Base-by-base conservation (phyloP, 2,329 filamentous ascomycete species). In the Scedosporium boydii region DNA sequence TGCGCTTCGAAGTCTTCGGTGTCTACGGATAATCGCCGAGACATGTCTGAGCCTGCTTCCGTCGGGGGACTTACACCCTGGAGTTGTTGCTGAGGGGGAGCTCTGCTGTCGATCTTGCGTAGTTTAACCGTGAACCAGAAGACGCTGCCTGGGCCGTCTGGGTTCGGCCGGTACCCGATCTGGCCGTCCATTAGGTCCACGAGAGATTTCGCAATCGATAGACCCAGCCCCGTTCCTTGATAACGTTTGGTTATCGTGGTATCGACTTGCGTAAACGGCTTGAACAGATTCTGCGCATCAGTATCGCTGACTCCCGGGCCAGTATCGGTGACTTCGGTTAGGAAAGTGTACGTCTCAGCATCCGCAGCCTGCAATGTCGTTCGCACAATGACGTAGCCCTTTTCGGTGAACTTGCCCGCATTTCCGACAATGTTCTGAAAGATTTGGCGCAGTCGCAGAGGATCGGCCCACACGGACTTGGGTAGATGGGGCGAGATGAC, bases 401-500 rank as follows among this genome's bases (percentile, higher is more conserved):
- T 70, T 23, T 85, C 80, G 3, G 84, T 87, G 66, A 87, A 87
- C 65, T 87, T 87, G 53, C 79, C 78, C 1, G 84, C 84, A 66
- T 87, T 87, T 16, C 79, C 77, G 16, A 87, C 72, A 4, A 87
- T 74, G 65, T 87, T 87, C 65, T 86, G 82, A n/a, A 87, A 68
- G 16, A 87, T 80, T 65, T 87, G 84, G 7, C 84, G 80, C 67
- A 82, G 86, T 16, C 84, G 79, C 4, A 86, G 74, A 3, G 83
- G 79, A 64, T 87, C 85, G 4, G 84, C 83, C 64, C 79, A 77
- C 3, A 80, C 59, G 1, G 59, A 41, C 48, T 42, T 55, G 14
- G 59, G 59, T 26, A 61, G n/a, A 12, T 56, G n/a, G 2, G 77
- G 73, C 6, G 78, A 73, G 23, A 82, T 70, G 4, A 71, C 68